Base-by-base conservation (phyloP, 345 rosid genomes). In the Salix dunnii region DNA sequence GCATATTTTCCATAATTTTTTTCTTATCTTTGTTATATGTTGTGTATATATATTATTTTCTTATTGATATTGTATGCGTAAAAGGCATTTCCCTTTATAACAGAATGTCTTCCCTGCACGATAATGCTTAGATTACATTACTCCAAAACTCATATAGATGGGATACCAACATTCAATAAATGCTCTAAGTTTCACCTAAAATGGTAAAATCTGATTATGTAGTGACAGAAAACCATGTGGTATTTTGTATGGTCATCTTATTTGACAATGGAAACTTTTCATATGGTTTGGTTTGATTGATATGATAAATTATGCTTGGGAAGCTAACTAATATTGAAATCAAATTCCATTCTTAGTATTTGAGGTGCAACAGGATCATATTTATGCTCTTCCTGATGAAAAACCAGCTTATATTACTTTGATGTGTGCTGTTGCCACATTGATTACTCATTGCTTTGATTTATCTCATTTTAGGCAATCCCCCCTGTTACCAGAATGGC, bases 401-500 rank as follows among this genome's bases (percentile, higher is more conserved):
- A 63, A 68, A 18, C 51, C 13, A 28, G n/a, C 23, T 21, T 35
- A 38, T 40, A 35, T 28, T 38, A 27, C 31, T 64, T 31, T 65
- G 53, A 6, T 17, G 18, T 48, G 67, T 20, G 46, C 71, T 63
- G 64, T 23, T 66, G 42, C 71, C 48, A 31, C 55, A 28, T 74
- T n/a, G 61, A 20, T 73, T 28, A 14, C 35, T 77, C 48, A 42
- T 42, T 67, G 71, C 55, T 71, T 62, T 55, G 48, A 51, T 64
- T 35, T 46, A 33, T 74, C 38, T 81, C 67, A 78, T 38, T 71
- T 82, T 81, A 94, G 98, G 97, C 91, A 55, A 90, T 92, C 71
- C 97, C 98, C 81, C 98, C 98, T 61, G 84, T 91, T 79, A 91
- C 97, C 48, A 87, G 99, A 77, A 88, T 91, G 97, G 94, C 97